Evolutionary conservation across 2,329 filamentous ascomycete genomes (phyloP).

Genomic region (Hirsutella minnesotensis): DNA sequence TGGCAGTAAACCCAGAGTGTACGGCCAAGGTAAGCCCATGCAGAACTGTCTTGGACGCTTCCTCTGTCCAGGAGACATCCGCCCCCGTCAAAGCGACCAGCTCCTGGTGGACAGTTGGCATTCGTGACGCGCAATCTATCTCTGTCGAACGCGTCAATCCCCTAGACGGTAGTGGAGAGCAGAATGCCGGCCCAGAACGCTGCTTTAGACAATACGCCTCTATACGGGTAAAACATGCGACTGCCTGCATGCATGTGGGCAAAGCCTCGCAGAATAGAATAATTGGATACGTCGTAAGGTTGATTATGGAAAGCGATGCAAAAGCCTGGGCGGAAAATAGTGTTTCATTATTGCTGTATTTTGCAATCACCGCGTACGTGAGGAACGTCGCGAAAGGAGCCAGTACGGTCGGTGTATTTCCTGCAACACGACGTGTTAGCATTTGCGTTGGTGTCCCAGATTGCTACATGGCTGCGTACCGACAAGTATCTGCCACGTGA

Average conservation of each 20-base stretch:
- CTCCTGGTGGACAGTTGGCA: not conserved
- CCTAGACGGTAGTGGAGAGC: no score
- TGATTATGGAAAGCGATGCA: not conserved
- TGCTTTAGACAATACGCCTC: not conserved
- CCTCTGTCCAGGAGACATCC: not conserved
- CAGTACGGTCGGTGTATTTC: not conserved
- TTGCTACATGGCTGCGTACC: no score
- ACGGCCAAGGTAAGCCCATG: not conserved
- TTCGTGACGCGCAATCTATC: no score
- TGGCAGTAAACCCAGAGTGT: not conserved
- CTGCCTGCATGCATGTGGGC: not conserved
- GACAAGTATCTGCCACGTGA: not conserved
- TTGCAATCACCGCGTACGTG: slow-evolving; percentile 1
- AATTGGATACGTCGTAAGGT: not conserved
- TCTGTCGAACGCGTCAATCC: no score
- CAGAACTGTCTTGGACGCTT: not conserved
- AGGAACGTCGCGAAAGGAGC: not conserved
- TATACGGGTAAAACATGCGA: not conserved
- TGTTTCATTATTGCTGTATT: not conserved
- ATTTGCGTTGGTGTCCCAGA: no score
- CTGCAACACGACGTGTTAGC: not conserved
- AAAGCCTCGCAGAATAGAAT: not conserved
- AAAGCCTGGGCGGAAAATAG: slow-evolving; percentile 1
- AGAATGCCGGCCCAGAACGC: not conserved
- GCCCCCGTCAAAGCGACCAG: not conserved